Percentiles rank a stretch among this genome's conserved stretches.
phyloP scores from a whole-genome alignment of 2,329 filamentous ascomycete genomes.

The Penicillium sp. region DNA sequence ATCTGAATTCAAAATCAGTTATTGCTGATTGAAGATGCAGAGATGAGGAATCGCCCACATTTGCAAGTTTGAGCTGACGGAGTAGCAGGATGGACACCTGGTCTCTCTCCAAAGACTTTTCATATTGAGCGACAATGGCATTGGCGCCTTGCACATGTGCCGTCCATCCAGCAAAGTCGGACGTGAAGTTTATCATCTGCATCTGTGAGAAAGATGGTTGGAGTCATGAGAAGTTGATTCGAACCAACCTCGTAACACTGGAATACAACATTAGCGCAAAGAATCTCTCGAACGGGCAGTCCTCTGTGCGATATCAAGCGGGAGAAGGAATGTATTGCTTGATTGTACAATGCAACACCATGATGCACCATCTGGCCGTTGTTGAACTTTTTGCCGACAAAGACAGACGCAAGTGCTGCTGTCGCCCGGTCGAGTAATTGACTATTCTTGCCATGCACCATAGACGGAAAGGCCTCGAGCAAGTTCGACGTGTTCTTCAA shows the following conservation, averaged over 20 bases:
- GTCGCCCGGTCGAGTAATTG: conserved; percentile 18
- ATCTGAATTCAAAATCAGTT: conserved; percentile 6
- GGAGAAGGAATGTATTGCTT: conserved; percentile 16
- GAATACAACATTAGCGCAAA: conserved; percentile 19
- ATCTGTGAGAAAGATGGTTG: neutral
- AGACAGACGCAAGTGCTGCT: conserved; percentile 18
- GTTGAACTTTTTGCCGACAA: conserved; percentile 18
- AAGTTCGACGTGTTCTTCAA: conserved; percentile 10
- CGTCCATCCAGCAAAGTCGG: conserved; percentile 18
- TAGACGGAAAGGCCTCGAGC: conserved; percentile 10
- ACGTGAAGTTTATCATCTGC: conserved; percentile 17
- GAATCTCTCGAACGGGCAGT: conserved; percentile 16
- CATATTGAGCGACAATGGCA: conserved; percentile 15
- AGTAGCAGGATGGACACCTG: conserved; percentile 13
- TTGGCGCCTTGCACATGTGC: conserved; percentile 22
- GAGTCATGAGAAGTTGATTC: neutral
- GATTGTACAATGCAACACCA: conserved; percentile 15
- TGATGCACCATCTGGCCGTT: conserved; percentile 13
- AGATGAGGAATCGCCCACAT: neutral
- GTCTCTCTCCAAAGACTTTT: conserved; percentile 8
- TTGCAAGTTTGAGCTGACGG: conserved; percentile 17
- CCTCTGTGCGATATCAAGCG: conserved; percentile 8
- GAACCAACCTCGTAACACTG: conserved; percentile 18
- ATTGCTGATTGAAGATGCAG: neutral
- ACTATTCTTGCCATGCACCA: conserved; percentile 14